Conservation (phyloP, 2,329 filamentous ascomycete genomes). For the Diaporthe sp. region DNA sequence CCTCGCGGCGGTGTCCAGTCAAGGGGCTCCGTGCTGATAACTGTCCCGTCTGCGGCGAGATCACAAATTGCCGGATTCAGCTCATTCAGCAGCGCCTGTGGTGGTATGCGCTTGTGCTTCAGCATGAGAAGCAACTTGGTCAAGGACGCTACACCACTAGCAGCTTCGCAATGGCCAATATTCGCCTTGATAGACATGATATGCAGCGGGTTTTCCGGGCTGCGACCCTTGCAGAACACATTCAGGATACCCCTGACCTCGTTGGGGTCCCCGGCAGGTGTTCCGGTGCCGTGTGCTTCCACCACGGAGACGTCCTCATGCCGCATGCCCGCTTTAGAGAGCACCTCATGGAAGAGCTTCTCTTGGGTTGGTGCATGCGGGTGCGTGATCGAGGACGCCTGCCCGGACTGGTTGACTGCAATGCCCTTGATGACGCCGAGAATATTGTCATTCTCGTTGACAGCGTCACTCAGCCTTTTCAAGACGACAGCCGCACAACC, state of each 20-base stretch:
- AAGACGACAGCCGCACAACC: neutral
- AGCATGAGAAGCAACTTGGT: conserved; percentile 62
- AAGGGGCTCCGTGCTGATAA: conserved; percentile 42
- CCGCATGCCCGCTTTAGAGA: conserved; percentile 42
- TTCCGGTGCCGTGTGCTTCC: conserved; percentile 59
- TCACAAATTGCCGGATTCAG: conserved; percentile 54
- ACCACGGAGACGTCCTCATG: conserved; percentile 47
- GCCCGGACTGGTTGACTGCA: conserved; percentile 56
- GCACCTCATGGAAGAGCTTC: conserved; percentile 48
- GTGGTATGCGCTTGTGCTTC: conserved; percentile 56
- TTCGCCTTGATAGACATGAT: conserved; percentile 46
- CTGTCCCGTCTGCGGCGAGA: conserved; percentile 50
- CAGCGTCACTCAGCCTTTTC: neutral
- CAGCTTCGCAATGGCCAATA: conserved; percentile 60
- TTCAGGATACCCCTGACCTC: conserved; percentile 50
- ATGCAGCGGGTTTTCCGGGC: neutral
- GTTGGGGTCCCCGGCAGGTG: conserved; percentile 53
- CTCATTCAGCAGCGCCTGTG: conserved; percentile 59
- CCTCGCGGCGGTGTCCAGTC: neutral
- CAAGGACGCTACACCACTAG: conserved; percentile 53
- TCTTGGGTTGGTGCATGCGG: conserved; percentile 44
- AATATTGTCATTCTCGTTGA: conserved; percentile 57
- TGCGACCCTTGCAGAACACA: conserved; percentile 41
- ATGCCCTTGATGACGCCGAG: conserved; percentile 54
- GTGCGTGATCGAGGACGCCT: conserved; percentile 43